Evolutionary conservation across 495 filamentous ascomycete genomes (phyloP), one percentile per base, ranked within the genome.

Genomic region (Penicillium lagena): DNA sequence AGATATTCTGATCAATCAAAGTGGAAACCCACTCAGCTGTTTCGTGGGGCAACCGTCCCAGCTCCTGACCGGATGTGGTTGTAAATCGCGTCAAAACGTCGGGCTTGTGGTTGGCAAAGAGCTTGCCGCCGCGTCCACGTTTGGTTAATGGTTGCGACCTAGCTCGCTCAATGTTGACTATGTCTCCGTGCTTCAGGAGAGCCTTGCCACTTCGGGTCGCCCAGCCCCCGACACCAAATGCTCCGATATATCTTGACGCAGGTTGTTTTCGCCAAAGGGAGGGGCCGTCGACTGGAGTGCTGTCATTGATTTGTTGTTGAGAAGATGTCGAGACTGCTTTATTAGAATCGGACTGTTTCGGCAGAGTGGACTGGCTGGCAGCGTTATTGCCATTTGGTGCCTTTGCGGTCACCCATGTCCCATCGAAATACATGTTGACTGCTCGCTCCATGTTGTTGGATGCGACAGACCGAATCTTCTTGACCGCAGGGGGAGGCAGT

Each of bases 71-170:
- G 40, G 63, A 72, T 4, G 67, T 57, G 55, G 89, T 94, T 2
- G 86, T 95, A 60, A 98, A 97, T 12, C 93, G 83, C n/a, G 96
- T 94, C 39, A 98, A 75, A 30, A 96, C 81, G 63, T 98, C 93
- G 22, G 76, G 72, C 66, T 76, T 72, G 54, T 86, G 64, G 29
- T 72, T 70, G 3, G 55, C 51, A n/a, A 69, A 76, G 71, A 51
- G 54, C 52, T 67, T 81, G 70, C 52, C 73, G 44, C 57, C 71
- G 43, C 65, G 64, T 15, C 70, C 70, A 29, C 73, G 60, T 42
- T 78, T 83, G n/a, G 69, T 69, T 27, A 72, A 58, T 15, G 77
- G 67, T 41, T 82, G 81, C 7, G 83, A 83, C 63, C 82, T 90
- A 40, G 87, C 81, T 28, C 93, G 83, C 62, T 96, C 93, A 39